Conservation (phyloP, 306 rosid species). For the Begonia loranthoides region DNA sequence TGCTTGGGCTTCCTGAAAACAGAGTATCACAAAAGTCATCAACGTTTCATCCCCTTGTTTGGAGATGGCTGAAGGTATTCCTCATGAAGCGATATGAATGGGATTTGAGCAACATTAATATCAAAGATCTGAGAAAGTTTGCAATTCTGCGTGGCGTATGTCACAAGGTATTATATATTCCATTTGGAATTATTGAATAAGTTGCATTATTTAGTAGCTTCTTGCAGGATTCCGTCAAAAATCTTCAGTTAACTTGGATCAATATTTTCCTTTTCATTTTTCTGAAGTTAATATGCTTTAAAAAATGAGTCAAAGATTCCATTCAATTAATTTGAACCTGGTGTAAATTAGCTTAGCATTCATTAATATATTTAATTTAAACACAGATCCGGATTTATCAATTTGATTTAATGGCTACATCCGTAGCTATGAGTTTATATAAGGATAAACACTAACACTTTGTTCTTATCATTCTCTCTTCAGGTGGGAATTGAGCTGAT, state of each 20-base stretch:
- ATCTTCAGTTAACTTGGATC: too few species aligned
- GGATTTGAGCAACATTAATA: slow-evolving; percentile 53
- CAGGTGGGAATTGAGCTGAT: slow-evolving; percentile 94
- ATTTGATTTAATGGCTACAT: too few species aligned
- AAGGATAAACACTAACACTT: too few species aligned
- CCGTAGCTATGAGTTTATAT: too few species aligned
- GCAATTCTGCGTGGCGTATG: slow-evolving; percentile 91
- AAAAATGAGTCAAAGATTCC: too few species aligned
- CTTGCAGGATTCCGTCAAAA: not conserved
- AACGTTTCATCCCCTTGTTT: slow-evolving; percentile 46
- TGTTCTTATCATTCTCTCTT: slow-evolving; percentile 3
- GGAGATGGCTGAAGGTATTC: slow-evolving; percentile 84
- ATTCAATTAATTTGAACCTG: too few species aligned
- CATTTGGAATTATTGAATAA: slow-evolving; percentile 4
- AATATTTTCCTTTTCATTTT: too few species aligned
- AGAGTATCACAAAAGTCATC: slow-evolving; percentile 38
- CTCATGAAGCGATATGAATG: slow-evolving; percentile 78
- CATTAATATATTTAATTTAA: too few species aligned
- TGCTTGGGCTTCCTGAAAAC: slow-evolving; percentile 66
- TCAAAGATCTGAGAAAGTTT: slow-evolving; percentile 69
- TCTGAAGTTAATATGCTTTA: too few species aligned
- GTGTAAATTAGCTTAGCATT: too few species aligned
- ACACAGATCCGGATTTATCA: too few species aligned
- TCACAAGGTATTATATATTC: slow-evolving; percentile 56
- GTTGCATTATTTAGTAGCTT: slow-evolving; percentile 4